Conservation (phyloP, 2,329 filamentous ascomycete species). For the Alternaria sp. region DNA sequence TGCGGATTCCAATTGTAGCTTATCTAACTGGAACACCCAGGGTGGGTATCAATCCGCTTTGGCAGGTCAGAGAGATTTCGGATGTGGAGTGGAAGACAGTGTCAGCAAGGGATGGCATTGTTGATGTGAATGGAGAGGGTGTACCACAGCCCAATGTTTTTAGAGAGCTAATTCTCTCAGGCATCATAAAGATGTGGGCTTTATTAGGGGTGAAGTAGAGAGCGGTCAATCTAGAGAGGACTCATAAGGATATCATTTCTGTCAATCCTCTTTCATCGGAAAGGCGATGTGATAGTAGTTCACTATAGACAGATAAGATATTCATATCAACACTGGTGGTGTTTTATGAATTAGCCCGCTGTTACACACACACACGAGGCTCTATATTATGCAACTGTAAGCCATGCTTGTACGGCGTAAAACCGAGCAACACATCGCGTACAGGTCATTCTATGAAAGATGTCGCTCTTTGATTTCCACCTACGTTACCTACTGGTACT, state of each 20-base stretch:
- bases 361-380: not conserved
- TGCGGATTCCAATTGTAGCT: not conserved
- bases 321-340: not conserved
- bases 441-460: not conserved
- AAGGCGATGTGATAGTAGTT: not conserved
- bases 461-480: not conserved
- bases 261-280: not conserved
- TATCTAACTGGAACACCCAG: not conserved
- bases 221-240: no score
- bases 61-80: not conserved
- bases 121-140: not conserved
- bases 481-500: not conserved
- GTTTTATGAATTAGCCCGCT: rapidly evolving
- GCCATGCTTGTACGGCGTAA: not conserved
- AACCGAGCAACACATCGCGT: not conserved
- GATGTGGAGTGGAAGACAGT: not conserved
- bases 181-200: not conserved
- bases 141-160: not conserved
- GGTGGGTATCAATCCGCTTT: not conserved
- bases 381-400: not conserved
- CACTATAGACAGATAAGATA: not conserved
- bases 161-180: not conserved
- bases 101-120: not conserved
- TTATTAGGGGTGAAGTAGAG: not conserved
- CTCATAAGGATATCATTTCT: not conserved